Evolutionary conservation across 2,329 filamentous ascomycete species (phyloP).

Genomic region (Aspergillus tanneri): DNA sequence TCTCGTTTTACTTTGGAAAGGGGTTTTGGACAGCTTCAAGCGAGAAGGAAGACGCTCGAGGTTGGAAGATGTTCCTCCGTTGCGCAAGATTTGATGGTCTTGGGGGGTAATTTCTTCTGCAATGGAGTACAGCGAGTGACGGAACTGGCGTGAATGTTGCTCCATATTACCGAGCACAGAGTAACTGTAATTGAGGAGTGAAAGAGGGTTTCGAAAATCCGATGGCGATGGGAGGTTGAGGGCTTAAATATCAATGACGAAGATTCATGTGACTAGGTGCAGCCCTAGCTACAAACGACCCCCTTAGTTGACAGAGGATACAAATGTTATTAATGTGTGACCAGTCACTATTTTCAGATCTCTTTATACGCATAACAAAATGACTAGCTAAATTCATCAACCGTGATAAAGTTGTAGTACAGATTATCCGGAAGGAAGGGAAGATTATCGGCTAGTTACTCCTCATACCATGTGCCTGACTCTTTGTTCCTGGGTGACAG

Average conservation of each 20-base stretch:
- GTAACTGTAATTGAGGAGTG: background rate
- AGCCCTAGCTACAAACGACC: no score
- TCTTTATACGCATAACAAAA: no score
- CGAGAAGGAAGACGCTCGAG: slow-evolving; percentile 12
- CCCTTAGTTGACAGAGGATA: no score
- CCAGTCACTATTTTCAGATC: no score
- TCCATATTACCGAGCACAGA: slow-evolving; percentile 1
- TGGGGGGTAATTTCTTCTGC: slow-evolving; percentile 11
- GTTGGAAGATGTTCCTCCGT: slow-evolving; percentile 12
- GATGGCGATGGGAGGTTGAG: no score
- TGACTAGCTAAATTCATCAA: no score
- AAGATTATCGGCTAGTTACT: background rate
- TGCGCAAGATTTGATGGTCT: slow-evolving; percentile 11
- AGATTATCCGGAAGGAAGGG: no score
- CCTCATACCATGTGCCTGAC: background rate
- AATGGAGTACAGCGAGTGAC: slow-evolving; percentile 10
- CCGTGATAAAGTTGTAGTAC: no score
- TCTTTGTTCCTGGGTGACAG: background rate
- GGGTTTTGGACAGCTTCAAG: slow-evolving; percentile 7
- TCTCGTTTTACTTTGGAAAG: background rate
- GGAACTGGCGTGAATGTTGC: background rate
- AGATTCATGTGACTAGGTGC: no score
- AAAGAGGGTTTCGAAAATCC: background rate
- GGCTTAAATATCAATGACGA: no score
- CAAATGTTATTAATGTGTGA: no score